A percentile compares a stretch with the other conserved stretches of the same genome.
phyloP scores from a whole-genome alignment of 306 rosid genomes.

The Vigna nakashimae region DNA sequence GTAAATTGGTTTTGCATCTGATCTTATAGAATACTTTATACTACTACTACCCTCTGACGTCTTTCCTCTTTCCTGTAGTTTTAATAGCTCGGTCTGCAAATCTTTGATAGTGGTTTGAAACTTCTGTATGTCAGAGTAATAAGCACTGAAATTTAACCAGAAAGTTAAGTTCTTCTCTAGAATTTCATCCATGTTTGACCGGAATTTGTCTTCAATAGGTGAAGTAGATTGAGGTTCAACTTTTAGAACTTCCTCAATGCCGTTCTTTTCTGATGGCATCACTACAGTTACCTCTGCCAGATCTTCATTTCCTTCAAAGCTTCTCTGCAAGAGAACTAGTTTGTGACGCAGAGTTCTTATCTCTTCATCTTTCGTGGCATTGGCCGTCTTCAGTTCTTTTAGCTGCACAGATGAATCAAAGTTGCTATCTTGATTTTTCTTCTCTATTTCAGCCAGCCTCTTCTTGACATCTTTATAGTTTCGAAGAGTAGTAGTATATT shows the following conservation, averaged over 20 bases:
- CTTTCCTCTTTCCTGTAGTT: constrained; percentile 58
- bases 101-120: constrained; percentile 73
- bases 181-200: constrained; percentile 74
- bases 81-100: constrained; percentile 61
- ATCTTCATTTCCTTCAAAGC: constrained; percentile 57
- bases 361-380: constrained; percentile 82
- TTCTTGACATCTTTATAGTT: constrained; percentile 85
- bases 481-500: constrained; percentile 85
- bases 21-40: constrained; percentile 50
- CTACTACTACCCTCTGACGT: constrained; percentile 54
- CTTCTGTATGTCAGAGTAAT: constrained; percentile 73
- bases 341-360: constrained; percentile 73
- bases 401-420: constrained; percentile 60
- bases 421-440: constrained; percentile 50
- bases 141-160: constrained; percentile 86
- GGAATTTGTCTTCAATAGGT: constrained; percentile 70
- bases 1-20: constrained; percentile 85
- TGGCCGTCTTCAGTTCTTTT: constrained; percentile 66
- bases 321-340: constrained; percentile 64
- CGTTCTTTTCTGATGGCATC: constrained; percentile 22
- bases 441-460: constrained; percentile 69
- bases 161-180: constrained; percentile 88
- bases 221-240: constrained; percentile 52
- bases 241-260: constrained; percentile 44
- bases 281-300: constrained; percentile 39